phyloP scores from a whole-genome alignment of 2,329 filamentous ascomycete genomes.

The Hymenotorrendiella dingleyae region DNA sequence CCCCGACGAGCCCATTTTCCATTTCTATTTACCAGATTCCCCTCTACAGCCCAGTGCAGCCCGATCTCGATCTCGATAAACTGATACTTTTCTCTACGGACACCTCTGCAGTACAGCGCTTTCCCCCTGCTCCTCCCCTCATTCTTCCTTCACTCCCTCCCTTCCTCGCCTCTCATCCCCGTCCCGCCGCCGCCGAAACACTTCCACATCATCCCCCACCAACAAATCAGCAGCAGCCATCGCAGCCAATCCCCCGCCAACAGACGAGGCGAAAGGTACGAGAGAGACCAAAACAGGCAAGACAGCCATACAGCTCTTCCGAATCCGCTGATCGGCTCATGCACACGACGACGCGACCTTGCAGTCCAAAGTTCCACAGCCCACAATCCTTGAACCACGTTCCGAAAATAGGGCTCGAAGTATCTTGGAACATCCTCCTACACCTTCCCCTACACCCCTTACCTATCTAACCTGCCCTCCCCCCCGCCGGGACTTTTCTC shows the following conservation, averaged over 20 bases:
- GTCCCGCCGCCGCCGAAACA: not conserved
- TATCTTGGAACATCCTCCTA: slow-evolving; percentile 16
- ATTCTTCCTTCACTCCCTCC: not conserved
- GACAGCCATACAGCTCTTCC: slow-evolving; percentile 8
- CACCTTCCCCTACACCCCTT: slow-evolving; percentile 9
- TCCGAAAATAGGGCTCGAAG: slow-evolving; percentile 15
- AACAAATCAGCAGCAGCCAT: slow-evolving; percentile 10
- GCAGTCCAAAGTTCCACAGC: slow-evolving; percentile 13
- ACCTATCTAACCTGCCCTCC: not conserved
- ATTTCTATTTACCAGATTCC: no score
- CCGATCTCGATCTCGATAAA: no score
- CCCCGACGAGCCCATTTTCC: no score
- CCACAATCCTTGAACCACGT: slow-evolving; percentile 6
- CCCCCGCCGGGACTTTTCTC: slow-evolving; percentile 1
- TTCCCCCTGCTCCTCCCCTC: not conserved
- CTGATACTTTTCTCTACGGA: no score
- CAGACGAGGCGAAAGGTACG: no score
- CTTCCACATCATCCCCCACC: not conserved
- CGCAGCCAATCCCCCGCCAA: not conserved
- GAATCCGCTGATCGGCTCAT: slow-evolving; percentile 12
- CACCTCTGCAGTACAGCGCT: no score
- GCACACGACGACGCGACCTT: slow-evolving; percentile 18
- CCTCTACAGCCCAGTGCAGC: no score
- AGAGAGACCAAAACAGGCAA: not conserved
- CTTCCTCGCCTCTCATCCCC: not conserved